phyloP scores from a whole-genome alignment of 768 basidiomycete genomes.

The Russula virescens region DNA sequence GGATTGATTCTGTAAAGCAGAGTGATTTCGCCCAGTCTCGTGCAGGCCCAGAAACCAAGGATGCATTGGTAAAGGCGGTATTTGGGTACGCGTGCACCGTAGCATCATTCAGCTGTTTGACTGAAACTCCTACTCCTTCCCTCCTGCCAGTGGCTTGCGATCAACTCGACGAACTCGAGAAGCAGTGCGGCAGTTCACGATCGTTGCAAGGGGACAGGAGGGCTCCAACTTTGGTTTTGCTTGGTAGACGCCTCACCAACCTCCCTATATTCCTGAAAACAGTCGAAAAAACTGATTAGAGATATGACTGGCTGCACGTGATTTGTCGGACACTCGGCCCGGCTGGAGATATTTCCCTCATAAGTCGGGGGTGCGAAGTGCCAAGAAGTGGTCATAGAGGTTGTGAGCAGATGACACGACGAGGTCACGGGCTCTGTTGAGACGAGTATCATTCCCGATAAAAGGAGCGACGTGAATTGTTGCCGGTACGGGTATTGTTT shows the following conservation, averaged over 20 bases:
- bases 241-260: conserved; percentile 24
- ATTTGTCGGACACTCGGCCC: no score
- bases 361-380: no score
- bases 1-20: conserved; percentile 34
- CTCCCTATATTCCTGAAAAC: background rate
- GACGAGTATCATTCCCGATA: no score
- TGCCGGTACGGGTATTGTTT: no score
- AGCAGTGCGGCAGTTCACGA: conserved; percentile 81
- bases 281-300: no score
- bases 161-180: conserved; percentile 71
- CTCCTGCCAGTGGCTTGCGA: conserved; percentile 45
- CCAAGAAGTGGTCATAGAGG: no score
- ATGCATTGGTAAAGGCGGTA: conserved; percentile 68
- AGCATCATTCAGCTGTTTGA: no score
- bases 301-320: no score
- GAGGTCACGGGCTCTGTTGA: no score
- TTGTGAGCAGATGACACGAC: no score
- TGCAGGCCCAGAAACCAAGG: conserved; percentile 70
- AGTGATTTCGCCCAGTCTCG: conserved; percentile 68
- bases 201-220: conserved; percentile 78
- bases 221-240: conserved; percentile 85
- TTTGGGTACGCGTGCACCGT: conserved; percentile 49
- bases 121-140: background rate
- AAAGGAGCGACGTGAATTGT: no score
- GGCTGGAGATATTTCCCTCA: no score